Base-by-base conservation (phyloP, 306 rosid genomes). In the Quercus cerris region DNA sequence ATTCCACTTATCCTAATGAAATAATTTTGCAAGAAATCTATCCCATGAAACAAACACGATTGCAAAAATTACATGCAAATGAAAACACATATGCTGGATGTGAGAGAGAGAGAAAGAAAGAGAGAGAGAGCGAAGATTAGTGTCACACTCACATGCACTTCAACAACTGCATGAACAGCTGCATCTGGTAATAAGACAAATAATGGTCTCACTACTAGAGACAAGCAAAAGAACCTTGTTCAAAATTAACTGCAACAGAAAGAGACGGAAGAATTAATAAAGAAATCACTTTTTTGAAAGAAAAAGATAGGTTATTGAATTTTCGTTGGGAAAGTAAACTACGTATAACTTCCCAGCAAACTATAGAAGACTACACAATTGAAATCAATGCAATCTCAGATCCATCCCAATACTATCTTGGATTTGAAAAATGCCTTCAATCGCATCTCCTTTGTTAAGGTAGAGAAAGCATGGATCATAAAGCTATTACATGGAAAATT, bases 111-210 rank as follows among this genome's bases (percentile, higher is more conserved):
- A 67, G 64, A 23, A 23, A 1, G 11, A 72, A 31, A 66, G 49
- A 44, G 9, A 68, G 66, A 67, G 66, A 74, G 15, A 52, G 17
- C 15, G 2, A 49, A 14, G 64, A 56, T 20, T 33, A 15, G 31
- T 7, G 11, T 51, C 79, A 72, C 77, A 85, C 97, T 90, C 86
- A 95, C 98, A 77, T 95, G 99, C 87, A 93, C 99, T 88, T 93
- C 99, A 77, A 95, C 94, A 75, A 93, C 89, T 33, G 98, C 99
- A 83, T 89, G 98, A 83, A 91, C 97, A 74, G 86, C 84, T 70
- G 89, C 98, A 83, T 85, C 91, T n/a, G 92, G 91, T 73, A 91
- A 81, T 27, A 83, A 82, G 79, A 55, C 98, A 97, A n/a, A 93
- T 70, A 75, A 95, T 83, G 75, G 98, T 95, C 85, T 93, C 94